Evolutionary conservation across 1,139 yeast species (phyloP), one percentile per base, ranked within the genome.

Genomic region (Diutina neorugosa): DNA sequence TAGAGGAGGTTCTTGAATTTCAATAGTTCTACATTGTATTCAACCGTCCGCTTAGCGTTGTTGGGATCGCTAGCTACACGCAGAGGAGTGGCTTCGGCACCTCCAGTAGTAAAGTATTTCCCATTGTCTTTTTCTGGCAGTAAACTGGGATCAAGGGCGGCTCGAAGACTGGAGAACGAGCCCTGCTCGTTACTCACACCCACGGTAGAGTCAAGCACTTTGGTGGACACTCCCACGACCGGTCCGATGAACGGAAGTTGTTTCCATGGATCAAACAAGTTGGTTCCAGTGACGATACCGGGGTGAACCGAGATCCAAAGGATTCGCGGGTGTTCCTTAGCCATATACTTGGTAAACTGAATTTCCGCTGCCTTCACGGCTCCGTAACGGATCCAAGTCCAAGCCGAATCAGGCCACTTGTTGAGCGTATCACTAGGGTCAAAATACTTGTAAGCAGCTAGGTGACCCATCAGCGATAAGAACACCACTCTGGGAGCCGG

Each of bases 271-370:
- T 63, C 62, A 58, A 69, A 72, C 52, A 73, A 64, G 27, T 62
- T 68, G 3, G 77, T 71, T 14, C 64, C 67, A 20, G 66, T 55
- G 52, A 73, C 65, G n/a, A 73, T 57, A 1, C 78, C 78, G 0
- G 77, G 77, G 53, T 73, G 78, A 2, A 71, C 67, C 0, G 75
- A 58, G 16, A 68, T 55, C n/a, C 65, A 61, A 44, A 71, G 61
- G 23, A 73, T 68, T 4, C 68, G 61, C 1, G 76, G 75, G 53
- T 68, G 58, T 43, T 62, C 58, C 41, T 59, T 54, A 2, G 69
- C 69, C 40, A 70, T 60, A 49, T 62, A 58, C 53, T 62, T 64
- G 51, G 66, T 60, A 52, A 66, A 61, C 52, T 70, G 75, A 51
- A 73, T 70, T 14, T 58, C 62, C 1, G 69, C 70, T 19, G 66